These are phyloP conservation scores for Colletotrichum sublineola DNA, from an alignment of 2,329 filamentous ascomycete genomes.

Conservation along the genomic window DNA sequence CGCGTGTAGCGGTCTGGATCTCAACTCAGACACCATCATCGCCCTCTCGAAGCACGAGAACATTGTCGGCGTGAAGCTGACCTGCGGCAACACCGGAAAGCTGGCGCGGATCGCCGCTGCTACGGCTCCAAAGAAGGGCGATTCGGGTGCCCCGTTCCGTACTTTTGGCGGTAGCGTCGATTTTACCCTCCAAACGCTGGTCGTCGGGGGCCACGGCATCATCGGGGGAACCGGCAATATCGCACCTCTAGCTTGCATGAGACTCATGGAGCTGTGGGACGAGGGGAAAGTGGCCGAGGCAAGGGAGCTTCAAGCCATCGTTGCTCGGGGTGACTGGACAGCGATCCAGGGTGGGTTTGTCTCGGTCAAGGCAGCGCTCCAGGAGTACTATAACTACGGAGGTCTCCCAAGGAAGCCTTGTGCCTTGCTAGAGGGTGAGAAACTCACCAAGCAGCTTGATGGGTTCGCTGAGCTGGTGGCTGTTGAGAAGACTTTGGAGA, in stretches of 20 bases:
- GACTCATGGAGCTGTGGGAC: conserved; percentile 71
- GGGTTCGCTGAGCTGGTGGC: conserved; percentile 49
- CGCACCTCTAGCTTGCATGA: conserved; percentile 73
- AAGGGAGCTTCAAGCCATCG: conserved; percentile 71
- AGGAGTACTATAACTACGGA: conserved; percentile 74
- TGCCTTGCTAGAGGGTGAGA: conserved; percentile 47
- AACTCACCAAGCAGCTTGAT: conserved; percentile 46
- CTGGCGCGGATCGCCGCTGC: conserved; percentile 64
- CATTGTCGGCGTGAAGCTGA: conserved; percentile 76
- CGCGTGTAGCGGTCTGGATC: conserved; percentile 76
- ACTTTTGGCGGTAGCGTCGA: conserved; percentile 81
- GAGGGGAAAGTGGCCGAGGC: conserved; percentile 71
- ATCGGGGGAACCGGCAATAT: conserved; percentile 81
- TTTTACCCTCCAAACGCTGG: conserved; percentile 78
- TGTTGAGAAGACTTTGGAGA: conserved; percentile 44
- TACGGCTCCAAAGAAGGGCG: conserved; percentile 32
- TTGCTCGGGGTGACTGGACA: conserved; percentile 77
- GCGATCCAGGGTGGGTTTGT: conserved; percentile 78
- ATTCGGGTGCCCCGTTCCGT: conserved; percentile 63
- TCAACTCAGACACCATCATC: conserved; percentile 74
- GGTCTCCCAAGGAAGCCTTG: conserved; percentile 68
- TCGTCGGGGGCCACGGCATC: conserved; percentile 78
- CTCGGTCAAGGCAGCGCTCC: conserved; percentile 75
- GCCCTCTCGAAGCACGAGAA: conserved; percentile 65
- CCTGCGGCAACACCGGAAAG: conserved; percentile 76